Evolutionary conservation across 352 stramenopile genomes (phyloP), one percentile per base, ranked within the genome.

Genomic region (Phytophthora tubulina): DNA sequence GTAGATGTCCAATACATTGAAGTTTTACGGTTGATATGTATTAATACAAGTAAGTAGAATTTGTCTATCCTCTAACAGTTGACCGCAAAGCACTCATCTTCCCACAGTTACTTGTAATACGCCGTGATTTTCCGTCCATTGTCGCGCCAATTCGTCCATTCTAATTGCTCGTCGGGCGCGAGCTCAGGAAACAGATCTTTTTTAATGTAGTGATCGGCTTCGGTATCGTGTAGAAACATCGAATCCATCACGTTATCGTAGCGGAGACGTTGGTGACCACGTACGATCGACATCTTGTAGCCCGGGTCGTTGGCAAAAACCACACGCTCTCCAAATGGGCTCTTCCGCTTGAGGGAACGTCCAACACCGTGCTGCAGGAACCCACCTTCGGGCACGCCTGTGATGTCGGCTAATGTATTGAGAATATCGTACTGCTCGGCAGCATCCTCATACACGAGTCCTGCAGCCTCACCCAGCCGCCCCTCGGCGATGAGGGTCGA

Each of bases 291-390:
- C 49, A 80, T 67, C 41, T 84, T 78, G 35, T 63, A 70, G 30
- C 70, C 48, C 9, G 80, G 76, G 45, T 88, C 85, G 76, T 84
- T 88, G 62, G 61, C 82, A 66, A 64, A 84, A 31, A 86, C 78
- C 7, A 72, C 67, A 27, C 73, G 68, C 52, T 72, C 52, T 3
- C 72, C 72, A 42, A 74, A 79, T 9, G 64, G 49, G 8, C 72
- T 45, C 3, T 73, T 31, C 30, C 78, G 78, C 59, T 84, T 80
- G 21, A 88, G 75, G 13, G 77, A 81, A 1, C 70, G 62, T 3
- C 70, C 74, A 21, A 81, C 46, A 27, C 74, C 67, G 14, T 63
- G 70, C 21, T 52, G 45, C 21, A 27, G 21, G 21, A 27, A 27
- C 21, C 21, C 21, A 27, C 21, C 21, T 27, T 27, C 21, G 21